Conservation (phyloP, 805 yeast genomes). For the Candida ipomoeae region DNA sequence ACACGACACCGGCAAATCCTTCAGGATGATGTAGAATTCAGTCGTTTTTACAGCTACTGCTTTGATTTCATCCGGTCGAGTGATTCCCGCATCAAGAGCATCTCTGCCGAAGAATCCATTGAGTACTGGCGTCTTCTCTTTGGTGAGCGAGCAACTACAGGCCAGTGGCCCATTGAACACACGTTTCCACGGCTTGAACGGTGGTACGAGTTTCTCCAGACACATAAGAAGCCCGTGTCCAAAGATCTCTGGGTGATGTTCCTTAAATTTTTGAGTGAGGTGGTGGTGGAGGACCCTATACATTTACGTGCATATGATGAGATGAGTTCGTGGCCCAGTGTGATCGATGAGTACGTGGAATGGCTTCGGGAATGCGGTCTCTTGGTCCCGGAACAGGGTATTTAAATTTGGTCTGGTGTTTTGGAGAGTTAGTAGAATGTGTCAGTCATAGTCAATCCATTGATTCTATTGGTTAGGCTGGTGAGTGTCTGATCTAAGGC, state of each 20-base stretch:
- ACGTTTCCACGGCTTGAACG: slow-evolving; percentile 34
- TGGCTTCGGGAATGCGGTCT: slow-evolving; percentile 33
- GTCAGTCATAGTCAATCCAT: too few species aligned
- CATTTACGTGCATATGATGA: slow-evolving; percentile 61
- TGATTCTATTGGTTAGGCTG: too few species aligned
- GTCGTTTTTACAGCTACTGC: slow-evolving; percentile 63
- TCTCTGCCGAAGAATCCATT: slow-evolving; percentile 58
- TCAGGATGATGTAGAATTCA: slow-evolving; percentile 41
- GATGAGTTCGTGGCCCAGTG: slow-evolving; percentile 86
- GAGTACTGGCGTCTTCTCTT: slow-evolving; percentile 78
- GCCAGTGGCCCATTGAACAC: not conserved
- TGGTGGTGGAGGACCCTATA: slow-evolving; percentile 44
- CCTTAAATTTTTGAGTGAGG: slow-evolving; percentile 54
- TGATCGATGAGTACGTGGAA: slow-evolving; percentile 81
- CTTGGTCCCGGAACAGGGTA: not conserved
- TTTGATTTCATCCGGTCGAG: slow-evolving; percentile 62
- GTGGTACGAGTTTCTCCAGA: slow-evolving; percentile 58
- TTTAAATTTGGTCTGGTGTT: not conserved
- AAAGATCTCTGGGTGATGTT: slow-evolving; percentile 87
- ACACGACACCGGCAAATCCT: slow-evolving; percentile 4
- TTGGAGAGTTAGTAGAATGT: too few species aligned
- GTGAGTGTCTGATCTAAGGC: too few species aligned
- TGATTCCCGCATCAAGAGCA: slow-evolving; percentile 44
- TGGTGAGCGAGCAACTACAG: slow-evolving; percentile 6
- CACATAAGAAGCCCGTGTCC: slow-evolving; percentile 48